phyloP scores from a whole-genome alignment of 805 yeast genomes.

The Cyberlindnera mycetangii region DNA sequence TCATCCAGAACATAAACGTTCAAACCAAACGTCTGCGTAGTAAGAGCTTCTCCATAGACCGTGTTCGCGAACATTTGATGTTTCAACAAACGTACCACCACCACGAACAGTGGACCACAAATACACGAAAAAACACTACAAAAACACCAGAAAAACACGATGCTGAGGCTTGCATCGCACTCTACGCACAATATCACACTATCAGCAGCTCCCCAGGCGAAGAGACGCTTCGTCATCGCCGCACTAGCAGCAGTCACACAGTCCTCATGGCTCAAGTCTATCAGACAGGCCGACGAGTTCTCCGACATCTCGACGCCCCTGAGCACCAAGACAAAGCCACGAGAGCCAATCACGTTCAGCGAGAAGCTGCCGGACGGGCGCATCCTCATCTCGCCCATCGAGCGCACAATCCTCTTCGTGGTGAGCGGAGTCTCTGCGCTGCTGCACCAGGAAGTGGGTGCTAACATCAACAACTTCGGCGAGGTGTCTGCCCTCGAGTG shows the following conservation, averaged over 20 bases:
- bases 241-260: constrained; percentile 23
- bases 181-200: not conserved
- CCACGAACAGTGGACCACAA: too few species aligned
- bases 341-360: constrained; percentile 14
- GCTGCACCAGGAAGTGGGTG: constrained; percentile 72
- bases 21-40: too few species aligned
- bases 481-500: constrained; percentile 82
- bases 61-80: too few species aligned
- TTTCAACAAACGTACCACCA: too few species aligned
- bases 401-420: constrained; percentile 58
- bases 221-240: constrained; percentile 15
- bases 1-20: not conserved
- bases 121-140: too few species aligned
- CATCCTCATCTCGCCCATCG: constrained; percentile 66
- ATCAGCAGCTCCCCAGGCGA: not conserved
- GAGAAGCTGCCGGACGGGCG: constrained; percentile 64
- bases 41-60: too few species aligned
- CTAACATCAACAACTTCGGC: constrained; percentile 78
- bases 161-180: not conserved
- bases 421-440: constrained; percentile 79
- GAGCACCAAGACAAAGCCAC: not conserved
- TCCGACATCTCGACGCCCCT: constrained; percentile 30
- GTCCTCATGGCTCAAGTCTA: constrained; percentile 37
- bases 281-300: constrained; percentile 58
- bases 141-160: too few species aligned